Evolutionary conservation across 805 yeast genomes (phyloP).

Genomic region (Hanseniaspora clermontiae): DNA sequence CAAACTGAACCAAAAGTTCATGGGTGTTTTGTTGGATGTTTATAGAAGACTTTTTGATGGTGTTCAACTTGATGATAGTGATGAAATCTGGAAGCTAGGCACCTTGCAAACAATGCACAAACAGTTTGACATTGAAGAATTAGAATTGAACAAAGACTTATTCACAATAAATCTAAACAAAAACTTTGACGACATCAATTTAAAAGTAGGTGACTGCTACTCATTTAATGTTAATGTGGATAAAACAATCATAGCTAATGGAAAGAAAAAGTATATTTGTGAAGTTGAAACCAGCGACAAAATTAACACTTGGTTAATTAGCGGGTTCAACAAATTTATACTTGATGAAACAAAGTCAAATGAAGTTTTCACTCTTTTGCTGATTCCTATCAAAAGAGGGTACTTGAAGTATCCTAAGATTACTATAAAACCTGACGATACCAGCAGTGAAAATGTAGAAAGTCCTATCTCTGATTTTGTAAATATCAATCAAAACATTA

Average conservation of each 20-base stretch:
- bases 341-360: constrained; percentile 25
- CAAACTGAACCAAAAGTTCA: background rate
- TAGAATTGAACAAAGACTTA: background rate
- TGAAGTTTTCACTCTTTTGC: constrained; percentile 28
- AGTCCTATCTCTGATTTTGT: constrained; percentile 5
- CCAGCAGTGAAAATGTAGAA: constrained; percentile 17
- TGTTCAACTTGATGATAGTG: background rate
- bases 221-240: background rate
- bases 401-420: constrained; percentile 55
- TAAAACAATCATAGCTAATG: background rate
- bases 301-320: constrained; percentile 65
- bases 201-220: constrained; percentile 10
- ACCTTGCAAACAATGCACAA: background rate
- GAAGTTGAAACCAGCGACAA: constrained; percentile 26
- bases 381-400: constrained; percentile 71
- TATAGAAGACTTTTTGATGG: constrained; percentile 12
- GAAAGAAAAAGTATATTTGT: constrained; percentile 30
- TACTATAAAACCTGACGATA: constrained; percentile 30
- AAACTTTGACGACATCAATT: background rate
- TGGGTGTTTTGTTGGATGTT: background rate
- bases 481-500: constrained; percentile 9
- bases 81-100: background rate
- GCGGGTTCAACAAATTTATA: constrained; percentile 51
- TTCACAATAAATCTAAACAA: background rate
- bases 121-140: background rate